Evolutionary conservation across 2,329 filamentous ascomycete genomes (phyloP).

Genomic region (Pseudogymnoascus sp.): DNA sequence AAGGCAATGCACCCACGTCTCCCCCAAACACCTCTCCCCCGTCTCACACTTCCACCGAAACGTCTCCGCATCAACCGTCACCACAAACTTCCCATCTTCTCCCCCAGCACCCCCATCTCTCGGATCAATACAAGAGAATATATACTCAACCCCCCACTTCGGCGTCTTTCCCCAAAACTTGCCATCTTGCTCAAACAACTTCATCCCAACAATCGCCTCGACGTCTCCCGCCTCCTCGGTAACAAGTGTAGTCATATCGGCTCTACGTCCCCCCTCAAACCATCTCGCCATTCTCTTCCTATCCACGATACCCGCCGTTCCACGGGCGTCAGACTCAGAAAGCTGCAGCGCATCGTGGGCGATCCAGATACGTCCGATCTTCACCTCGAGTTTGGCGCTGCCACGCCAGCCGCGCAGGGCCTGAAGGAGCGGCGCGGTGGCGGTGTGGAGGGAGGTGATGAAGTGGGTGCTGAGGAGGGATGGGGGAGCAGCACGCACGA

Average conservation of each 20-base stretch:
- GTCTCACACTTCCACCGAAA: constrained; percentile 18
- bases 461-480: not conserved
- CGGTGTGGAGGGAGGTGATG: not conserved
- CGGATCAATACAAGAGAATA: constrained; percentile 22
- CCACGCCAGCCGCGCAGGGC: not conserved
- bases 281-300: not conserved
- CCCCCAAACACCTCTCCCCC: constrained; percentile 15
- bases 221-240: constrained; percentile 22
- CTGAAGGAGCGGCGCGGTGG: not conserved
- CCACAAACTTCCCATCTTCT: constrained; percentile 14
- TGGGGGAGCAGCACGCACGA: not conserved
- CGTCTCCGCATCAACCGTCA: constrained; percentile 27
- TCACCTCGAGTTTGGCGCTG: not conserved
- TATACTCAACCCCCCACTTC: constrained; percentile 22
- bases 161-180: constrained; percentile 21
- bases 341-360: not conserved
- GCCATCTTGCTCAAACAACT: constrained; percentile 14
- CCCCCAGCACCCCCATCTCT: not conserved
- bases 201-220: constrained; percentile 20
- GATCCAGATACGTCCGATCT: not conserved
- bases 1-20: constrained; percentile 25
- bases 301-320: not conserved
- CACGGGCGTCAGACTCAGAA: not conserved
- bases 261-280: not conserved
- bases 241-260: constrained; percentile 14